Evolutionary conservation across 805 yeast genomes (phyloP).

Genomic region (Wickerhamiella slavikovae): DNA sequence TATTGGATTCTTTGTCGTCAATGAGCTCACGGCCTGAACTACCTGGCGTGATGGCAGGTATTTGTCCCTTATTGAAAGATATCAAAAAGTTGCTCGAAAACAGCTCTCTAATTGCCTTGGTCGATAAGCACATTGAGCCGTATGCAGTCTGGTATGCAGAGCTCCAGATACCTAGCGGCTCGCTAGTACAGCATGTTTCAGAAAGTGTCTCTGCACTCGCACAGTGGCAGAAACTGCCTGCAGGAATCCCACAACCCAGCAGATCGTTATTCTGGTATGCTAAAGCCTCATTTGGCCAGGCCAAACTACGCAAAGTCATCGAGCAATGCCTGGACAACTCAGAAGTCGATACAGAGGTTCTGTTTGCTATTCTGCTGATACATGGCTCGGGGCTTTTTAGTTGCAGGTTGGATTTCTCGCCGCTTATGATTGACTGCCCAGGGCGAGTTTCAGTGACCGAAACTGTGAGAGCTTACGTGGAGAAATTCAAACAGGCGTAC

Average conservation of each 20-base stretch:
- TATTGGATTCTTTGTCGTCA: slow-evolving; percentile 1
- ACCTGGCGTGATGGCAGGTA: too few species aligned
- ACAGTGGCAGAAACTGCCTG: too few species aligned
- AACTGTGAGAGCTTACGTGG: slow-evolving; percentile 1
- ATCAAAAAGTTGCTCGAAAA: too few species aligned
- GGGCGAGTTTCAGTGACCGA: slow-evolving; percentile 1
- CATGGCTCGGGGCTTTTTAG: slow-evolving; percentile 1
- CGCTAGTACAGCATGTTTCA: too few species aligned
- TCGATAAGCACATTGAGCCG: too few species aligned
- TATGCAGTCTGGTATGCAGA: too few species aligned
- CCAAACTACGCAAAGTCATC: slow-evolving; percentile 1
- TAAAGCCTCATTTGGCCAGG: slow-evolving; percentile 2
- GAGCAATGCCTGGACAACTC: background rate
- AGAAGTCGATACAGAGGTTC: background rate
- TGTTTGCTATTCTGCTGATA: slow-evolving; percentile 3
- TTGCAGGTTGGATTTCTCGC: background rate
- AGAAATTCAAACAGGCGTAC: slow-evolving; percentile 1
- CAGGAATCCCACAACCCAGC: too few species aligned
- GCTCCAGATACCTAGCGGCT: too few species aligned
- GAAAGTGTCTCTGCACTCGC: too few species aligned
- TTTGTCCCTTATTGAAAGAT: too few species aligned
- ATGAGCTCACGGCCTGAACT: background rate
- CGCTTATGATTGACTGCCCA: background rate
- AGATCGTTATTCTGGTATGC: too few species aligned
- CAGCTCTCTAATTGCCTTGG: too few species aligned